These are phyloP conservation scores for Vicia sativa DNA, from an alignment of 306 rosid genomes.

Conservation along the genomic window DNA sequence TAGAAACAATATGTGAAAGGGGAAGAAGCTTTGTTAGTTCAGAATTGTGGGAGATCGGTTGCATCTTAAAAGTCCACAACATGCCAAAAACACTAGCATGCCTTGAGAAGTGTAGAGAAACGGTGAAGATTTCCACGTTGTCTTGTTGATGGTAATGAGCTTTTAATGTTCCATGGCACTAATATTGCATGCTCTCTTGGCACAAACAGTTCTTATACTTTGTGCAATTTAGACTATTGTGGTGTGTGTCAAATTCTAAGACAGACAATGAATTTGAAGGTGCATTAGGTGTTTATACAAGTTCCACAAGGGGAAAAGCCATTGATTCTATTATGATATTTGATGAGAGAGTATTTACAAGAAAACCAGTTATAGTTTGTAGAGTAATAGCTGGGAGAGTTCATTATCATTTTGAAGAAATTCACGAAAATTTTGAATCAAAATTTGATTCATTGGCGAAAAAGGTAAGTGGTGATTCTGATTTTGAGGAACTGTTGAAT, in stretches of 20 bases:
- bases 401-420: conserved; percentile 29
- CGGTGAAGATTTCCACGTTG: conserved; percentile 61
- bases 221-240: conserved; percentile 50
- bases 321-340: conserved; percentile 37
- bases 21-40: conserved; percentile 40
- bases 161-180: conserved; percentile 68
- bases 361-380: conserved; percentile 58
- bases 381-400: conserved; percentile 72
- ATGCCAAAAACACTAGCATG: conserved; percentile 40
- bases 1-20: conserved; percentile 60
- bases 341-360: conserved; percentile 28
- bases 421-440: conserved; percentile 26
- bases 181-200: conserved; percentile 63
- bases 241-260: conserved; percentile 59
- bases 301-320: conserved; percentile 55
- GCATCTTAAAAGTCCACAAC: conserved; percentile 57
- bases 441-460: conserved; percentile 54
- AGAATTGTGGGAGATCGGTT: conserved; percentile 41
- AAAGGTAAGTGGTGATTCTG: conserved; percentile 35
- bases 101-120: conserved; percentile 67
- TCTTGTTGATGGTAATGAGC: conserved; percentile 70
- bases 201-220: conserved; percentile 35
- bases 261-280: conserved; percentile 42
- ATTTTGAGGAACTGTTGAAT: conserved; percentile 51
- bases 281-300: conserved; percentile 42